Evolutionary conservation across 371 early-diverging fungal genomes (phyloP), one percentile per base, ranked within the genome.

Genomic region (Apophysomyces ossiformis): DNA sequence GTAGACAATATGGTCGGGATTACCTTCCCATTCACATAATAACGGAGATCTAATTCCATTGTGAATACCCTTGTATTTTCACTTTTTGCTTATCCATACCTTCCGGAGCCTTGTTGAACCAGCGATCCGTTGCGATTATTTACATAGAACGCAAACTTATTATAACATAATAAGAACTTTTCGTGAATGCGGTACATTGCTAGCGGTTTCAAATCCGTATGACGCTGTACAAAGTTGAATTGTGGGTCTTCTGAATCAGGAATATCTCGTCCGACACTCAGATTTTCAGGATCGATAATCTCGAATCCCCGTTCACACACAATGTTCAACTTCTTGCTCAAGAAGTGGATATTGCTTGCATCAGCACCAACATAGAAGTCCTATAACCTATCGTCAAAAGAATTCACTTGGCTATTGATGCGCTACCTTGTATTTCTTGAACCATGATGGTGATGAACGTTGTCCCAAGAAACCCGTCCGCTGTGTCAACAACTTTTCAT

Each of bases 111-210:
- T 36, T 76, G 71, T 21, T 66, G 69, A 6, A 79, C 83, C 21
- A 83, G 38, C 26, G 81, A 78, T 7, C 83, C 83, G 61, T 77
- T 77, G 39, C 79, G 77, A 67, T 92, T 91, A 75, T 96, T 91
- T 50, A 97, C 95, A 68, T 90, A 96, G 71, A 97, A 96, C 1
- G 91, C 95, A 82, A 95, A 94, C 65, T 94, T 93, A 45, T 94
- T 92, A 75, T 96, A 97, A 71, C 96, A 96, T 43, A 96, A 82
- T 59, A 97, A 73, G 73, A 95, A 83, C 50, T 75, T 80, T 57
- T 90, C 87, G 38, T 74, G 77, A 32, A 95, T 86, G 45, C 94
- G 87, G 76, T 93, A 96, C 71, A 97, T 89, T 16, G 93, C 90
- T 50, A 96, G 83, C 3, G 98, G 96, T 54, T 87, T 83, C 70